phyloP scores from a whole-genome alignment of 2,329 filamentous ascomycete species.

The Talaromyces sp. region DNA sequence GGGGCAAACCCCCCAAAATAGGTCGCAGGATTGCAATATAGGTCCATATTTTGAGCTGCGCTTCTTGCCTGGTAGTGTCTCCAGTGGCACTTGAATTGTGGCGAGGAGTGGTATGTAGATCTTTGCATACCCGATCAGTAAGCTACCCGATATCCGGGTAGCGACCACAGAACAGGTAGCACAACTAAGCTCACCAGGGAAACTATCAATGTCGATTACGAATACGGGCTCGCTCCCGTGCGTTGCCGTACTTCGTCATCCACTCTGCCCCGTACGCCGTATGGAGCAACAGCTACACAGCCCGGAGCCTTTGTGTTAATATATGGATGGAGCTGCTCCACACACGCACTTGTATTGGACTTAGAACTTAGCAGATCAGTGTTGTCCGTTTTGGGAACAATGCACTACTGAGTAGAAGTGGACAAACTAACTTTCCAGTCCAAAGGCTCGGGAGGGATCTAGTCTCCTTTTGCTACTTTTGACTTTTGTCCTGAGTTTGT shows the following conservation, averaged over 20 bases:
- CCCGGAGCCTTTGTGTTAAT: not conserved
- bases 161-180: not conserved
- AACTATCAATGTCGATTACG: not conserved
- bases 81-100: not conserved
- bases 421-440: not conserved
- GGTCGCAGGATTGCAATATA: not conserved
- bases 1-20: too few relatives aligned
- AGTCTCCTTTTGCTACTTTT: not conserved
- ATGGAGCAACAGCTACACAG: not conserved
- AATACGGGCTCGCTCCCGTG: not conserved
- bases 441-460: constrained; percentile 6
- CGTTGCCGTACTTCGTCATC: not conserved
- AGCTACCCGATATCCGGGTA: not conserved
- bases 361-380: not conserved
- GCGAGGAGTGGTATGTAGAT: not conserved
- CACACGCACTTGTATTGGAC: not conserved
- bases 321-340: not conserved
- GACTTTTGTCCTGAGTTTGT: not conserved
- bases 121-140: not conserved
- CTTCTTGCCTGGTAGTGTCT: too few relatives aligned
- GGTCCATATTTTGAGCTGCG: not conserved
- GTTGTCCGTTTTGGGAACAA: not conserved
- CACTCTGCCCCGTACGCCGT: constrained; percentile 5
- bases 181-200: constrained; percentile 7
- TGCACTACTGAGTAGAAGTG: not conserved